Evolutionary conservation across 306 rosid genomes (phyloP), one percentile per base, ranked within the genome.

Genomic region (Cucumis hystrix): DNA sequence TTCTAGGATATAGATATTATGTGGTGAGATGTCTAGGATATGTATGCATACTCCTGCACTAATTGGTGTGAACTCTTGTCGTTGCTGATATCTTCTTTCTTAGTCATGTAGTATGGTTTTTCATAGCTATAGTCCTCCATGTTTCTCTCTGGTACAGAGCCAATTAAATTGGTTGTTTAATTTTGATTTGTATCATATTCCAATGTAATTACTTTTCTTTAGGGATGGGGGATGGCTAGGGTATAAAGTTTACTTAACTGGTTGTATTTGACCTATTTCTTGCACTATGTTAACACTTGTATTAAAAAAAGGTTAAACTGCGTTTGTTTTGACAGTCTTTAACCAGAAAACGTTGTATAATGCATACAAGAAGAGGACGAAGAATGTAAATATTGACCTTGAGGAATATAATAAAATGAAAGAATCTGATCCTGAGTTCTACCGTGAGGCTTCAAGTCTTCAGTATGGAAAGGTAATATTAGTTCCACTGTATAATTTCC

Each of bases 361-460:
- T 84, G 99, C 99, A 12, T 87, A 95, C 85, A 95, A 95, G 82
- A 95, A 92, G 84, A 86, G 97, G 74, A 90, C 97, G 10, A 89
- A 83, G 87, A 92, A 92, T 35, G 77, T 95, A 45, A 88, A 90
- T 33, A 72, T 92, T 2, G 90, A 95, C 75, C 76, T 90, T 77
- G 97, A 88, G 78, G 97, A 92, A 25, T 95, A 95, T 84, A 92
- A 89, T 66, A 91, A 79, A 84, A 95, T 95, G 99, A 95, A 89
- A 86, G 97, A 88, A 87, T 89, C 96, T 65, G 99, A 92, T 86
- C 99, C 98, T 0, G 99, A 95, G 88, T 95, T 95, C 86, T 95
- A 92, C 61, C 97, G 99, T n/a, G 98, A 92, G 76, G 98, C 99
- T 72, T 88, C 99, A 64, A 92, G 98, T 88, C 97, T 92, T 75